Percentiles rank a stretch among this genome's conserved stretches.
Conservation (phyloP, 495 filamentous ascomycete genomes). For the Oidiodendron maius region DNA sequence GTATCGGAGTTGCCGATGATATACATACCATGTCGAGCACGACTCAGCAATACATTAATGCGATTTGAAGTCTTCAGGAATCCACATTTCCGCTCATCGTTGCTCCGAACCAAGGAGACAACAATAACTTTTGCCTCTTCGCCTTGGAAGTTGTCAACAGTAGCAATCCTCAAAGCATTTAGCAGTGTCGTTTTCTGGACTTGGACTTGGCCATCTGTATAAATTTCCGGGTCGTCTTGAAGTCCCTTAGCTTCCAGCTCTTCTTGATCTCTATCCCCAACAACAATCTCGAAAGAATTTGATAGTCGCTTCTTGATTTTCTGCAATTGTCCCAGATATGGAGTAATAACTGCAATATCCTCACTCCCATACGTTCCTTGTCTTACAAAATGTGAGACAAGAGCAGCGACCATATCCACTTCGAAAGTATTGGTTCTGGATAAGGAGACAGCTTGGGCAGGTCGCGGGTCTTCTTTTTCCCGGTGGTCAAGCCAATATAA, state of each 20-base stretch:
- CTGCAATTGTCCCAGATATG: constrained; percentile 67
- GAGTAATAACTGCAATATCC: constrained; percentile 78
- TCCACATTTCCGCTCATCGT: constrained; percentile 53
- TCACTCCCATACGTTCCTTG: constrained; percentile 57
- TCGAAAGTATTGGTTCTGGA: constrained; percentile 61
- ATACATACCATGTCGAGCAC: constrained; percentile 80
- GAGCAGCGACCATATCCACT: constrained; percentile 54
- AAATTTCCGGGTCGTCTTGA: constrained; percentile 22
- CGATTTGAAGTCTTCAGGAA: constrained; percentile 72
- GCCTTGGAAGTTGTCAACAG: constrained; percentile 82
- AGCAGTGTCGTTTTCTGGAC: constrained; percentile 50
- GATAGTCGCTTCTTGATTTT: constrained; percentile 48
- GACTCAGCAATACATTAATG: constrained; percentile 72
- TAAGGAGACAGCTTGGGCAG: constrained; percentile 31
- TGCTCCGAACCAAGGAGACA: constrained; percentile 78
- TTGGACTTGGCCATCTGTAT: constrained; percentile 17
- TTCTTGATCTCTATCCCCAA: constrained; percentile 63
- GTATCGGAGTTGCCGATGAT: constrained; percentile 69
- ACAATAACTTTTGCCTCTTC: constrained; percentile 77
- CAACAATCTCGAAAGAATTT: constrained; percentile 49
- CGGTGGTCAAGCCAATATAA: constrained; percentile 75
- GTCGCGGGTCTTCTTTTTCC: constrained; percentile 42
- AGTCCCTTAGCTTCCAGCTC: constrained; percentile 51
- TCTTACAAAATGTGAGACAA: constrained; percentile 67
- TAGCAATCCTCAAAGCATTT: constrained; percentile 60